Percentiles rank a stretch among this genome's conserved stretches.
phyloP scores from a whole-genome alignment of 306 rosid genomes.

The Lathyrus tuberosus region DNA sequence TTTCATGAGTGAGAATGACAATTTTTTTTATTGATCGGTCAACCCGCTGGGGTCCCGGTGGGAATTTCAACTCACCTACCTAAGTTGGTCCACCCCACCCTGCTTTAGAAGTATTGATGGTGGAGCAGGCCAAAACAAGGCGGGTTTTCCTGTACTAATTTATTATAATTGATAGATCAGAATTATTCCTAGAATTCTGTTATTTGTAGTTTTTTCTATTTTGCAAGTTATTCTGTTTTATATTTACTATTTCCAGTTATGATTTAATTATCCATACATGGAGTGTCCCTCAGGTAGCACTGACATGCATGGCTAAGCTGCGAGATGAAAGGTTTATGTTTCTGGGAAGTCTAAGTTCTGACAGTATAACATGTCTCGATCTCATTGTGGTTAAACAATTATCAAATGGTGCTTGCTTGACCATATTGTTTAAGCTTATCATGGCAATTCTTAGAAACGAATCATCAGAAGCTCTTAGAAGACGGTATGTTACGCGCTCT shows the following conservation, averaged over 20 bases:
- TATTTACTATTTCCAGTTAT: slow-evolving; percentile 19
- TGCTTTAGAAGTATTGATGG: background rate
- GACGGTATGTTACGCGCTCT: slow-evolving; percentile 64
- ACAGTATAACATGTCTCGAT: slow-evolving; percentile 77
- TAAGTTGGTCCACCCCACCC: background rate
- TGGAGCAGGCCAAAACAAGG: background rate
- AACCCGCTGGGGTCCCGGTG: background rate
- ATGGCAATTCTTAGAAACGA: slow-evolving; percentile 84
- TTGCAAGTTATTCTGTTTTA: slow-evolving; percentile 24
- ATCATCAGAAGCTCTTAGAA: slow-evolving; percentile 92
- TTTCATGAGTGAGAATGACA: background rate
- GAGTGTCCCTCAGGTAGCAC: slow-evolving; percentile 67
- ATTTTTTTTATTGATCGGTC: background rate
- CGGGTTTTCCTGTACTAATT: background rate
- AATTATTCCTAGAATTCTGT: background rate
- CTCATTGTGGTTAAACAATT: slow-evolving; percentile 80
- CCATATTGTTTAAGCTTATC: slow-evolving; percentile 84
- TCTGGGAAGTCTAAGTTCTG: slow-evolving; percentile 79
- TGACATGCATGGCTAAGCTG: slow-evolving; percentile 96
- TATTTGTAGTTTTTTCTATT: background rate
- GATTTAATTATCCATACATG: slow-evolving; percentile 20
- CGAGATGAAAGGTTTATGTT: slow-evolving; percentile 89
- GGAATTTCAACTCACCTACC: background rate
- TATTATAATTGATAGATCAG: slow-evolving; percentile 1
- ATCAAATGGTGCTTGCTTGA: slow-evolving; percentile 90